These are phyloP conservation scores for Ustulina deusta DNA, from an alignment of 2,329 filamentous ascomycete genomes.

Conservation along the genomic window DNA sequence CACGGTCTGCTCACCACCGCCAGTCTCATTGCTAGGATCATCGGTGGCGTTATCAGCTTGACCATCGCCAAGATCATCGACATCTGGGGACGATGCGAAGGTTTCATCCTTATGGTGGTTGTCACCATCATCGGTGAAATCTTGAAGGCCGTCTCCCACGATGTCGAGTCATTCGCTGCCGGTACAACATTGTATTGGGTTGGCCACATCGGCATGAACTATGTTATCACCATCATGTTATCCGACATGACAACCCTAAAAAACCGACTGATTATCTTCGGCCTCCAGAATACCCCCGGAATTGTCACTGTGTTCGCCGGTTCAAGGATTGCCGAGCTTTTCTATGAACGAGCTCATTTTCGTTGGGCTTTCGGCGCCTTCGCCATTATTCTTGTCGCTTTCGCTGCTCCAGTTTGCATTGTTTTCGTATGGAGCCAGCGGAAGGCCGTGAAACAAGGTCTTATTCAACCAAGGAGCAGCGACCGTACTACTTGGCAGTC, in stretches of 20 bases:
- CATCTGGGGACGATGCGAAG: conserved; percentile 62
- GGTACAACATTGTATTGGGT: conserved; percentile 74
- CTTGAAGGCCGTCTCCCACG: conserved; percentile 71
- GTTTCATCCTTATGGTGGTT: conserved; percentile 58
- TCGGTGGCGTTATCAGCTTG: conserved; percentile 22
- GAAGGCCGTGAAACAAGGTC: conserved; percentile 62
- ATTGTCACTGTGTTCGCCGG: conserved; percentile 61
- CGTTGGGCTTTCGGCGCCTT: conserved; percentile 71
- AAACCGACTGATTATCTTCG: conserved; percentile 47
- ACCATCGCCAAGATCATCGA: conserved; percentile 59
- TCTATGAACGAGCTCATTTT: conserved; percentile 55
- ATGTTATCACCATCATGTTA: conserved; percentile 57
- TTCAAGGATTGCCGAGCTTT: conserved; percentile 55
- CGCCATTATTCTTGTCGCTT: conserved; percentile 69
- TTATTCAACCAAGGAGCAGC: conserved; percentile 51
- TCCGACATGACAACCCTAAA: conserved; percentile 56
- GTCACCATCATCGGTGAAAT: conserved; percentile 66
- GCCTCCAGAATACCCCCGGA: conserved; percentile 57
- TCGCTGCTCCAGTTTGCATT: conserved; percentile 53
- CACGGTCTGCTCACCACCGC: conserved; percentile 64
- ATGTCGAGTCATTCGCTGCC: conserved; percentile 64
- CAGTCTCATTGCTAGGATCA: conserved; percentile 16
- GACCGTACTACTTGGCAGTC: conserved; percentile 62
- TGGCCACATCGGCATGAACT: conserved; percentile 60
- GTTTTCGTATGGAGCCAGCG: conserved; percentile 54